These are phyloP conservation scores for Tirmania nivea DNA, from an alignment of 495 filamentous ascomycete genomes.

Conservation along the genomic window DNA sequence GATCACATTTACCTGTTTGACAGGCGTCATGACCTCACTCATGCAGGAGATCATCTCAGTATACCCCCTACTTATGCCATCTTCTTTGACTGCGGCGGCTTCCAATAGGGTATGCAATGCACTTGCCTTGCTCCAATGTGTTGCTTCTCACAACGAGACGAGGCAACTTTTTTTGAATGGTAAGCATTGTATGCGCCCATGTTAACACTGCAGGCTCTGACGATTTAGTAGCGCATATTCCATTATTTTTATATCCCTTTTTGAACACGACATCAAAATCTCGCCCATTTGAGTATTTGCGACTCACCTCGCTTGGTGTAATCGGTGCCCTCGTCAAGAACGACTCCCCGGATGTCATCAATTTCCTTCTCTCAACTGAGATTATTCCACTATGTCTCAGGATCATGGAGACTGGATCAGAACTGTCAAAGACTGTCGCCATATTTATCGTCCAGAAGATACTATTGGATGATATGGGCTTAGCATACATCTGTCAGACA, in stretches of 20 bases:
- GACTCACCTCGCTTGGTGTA: constrained; percentile 90
- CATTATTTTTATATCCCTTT: constrained; percentile 94
- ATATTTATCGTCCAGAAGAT: constrained; percentile 99
- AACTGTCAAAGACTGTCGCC: constrained; percentile 94
- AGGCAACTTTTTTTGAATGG: constrained; percentile 79
- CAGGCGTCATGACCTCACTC: constrained; percentile 94
- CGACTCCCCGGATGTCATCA: constrained; percentile 94
- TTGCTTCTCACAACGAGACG: constrained; percentile 93
- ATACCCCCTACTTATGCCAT: constrained; percentile 88
- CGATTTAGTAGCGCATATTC: constrained; percentile 60
- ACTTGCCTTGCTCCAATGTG: constrained; percentile 86
- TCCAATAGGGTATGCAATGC: constrained; percentile 97
- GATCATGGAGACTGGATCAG: constrained; percentile 98
- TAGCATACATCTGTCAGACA: constrained; percentile 95
- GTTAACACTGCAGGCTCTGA: not conserved
- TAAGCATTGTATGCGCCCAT: constrained; percentile 24
- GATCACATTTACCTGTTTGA: not conserved
- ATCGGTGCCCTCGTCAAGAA: constrained; percentile 98
- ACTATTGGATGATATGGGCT: constrained; percentile 83
- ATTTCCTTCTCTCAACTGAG: constrained; percentile 94
- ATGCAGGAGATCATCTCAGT: constrained; percentile 98
- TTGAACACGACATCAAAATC: constrained; percentile 98
- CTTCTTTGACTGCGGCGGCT: constrained; percentile 85
- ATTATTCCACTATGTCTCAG: constrained; percentile 95
- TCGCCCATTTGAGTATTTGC: constrained; percentile 91